Conservation (phyloP, 768 basidiomycete species). For the Daedalea quercina region DNA sequence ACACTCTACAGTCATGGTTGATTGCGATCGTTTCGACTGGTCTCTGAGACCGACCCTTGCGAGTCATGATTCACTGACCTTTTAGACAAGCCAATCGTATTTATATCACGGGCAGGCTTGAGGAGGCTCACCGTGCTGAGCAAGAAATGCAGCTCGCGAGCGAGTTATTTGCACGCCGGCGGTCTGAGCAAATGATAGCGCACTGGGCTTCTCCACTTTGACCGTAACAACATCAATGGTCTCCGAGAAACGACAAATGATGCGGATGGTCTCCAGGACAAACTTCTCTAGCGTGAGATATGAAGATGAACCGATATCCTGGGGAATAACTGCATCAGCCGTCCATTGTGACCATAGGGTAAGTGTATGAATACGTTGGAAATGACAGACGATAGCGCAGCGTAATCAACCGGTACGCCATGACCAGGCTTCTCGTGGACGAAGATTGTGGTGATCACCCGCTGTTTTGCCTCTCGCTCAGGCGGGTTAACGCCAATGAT, state of each 20-base stretch:
- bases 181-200: constrained; percentile 58
- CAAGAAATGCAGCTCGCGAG: background rate
- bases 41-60: no score
- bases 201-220: constrained; percentile 62
- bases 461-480: constrained; percentile 59
- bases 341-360: background rate
- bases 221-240: constrained; percentile 38
- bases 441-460: constrained; percentile 47
- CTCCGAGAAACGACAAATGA: constrained; percentile 28
- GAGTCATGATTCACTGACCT: no score
- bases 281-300: constrained; percentile 61
- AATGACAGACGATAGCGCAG: constrained; percentile 28
- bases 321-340: background rate
- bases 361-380: constrained; percentile 6
- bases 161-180: constrained; percentile 60
- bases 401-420: constrained; percentile 32
- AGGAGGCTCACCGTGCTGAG: no score
- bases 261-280: constrained; percentile 37
- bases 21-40: no score
- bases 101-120: no score
- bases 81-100: no score
- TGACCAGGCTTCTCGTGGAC: constrained; percentile 28
- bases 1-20: no score
- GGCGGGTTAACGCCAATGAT: constrained; percentile 70
- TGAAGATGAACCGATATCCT: constrained; percentile 43